phyloP scores from a whole-genome alignment of 148 eudicot genomes.

The Vaccinium corymbosum region DNA sequence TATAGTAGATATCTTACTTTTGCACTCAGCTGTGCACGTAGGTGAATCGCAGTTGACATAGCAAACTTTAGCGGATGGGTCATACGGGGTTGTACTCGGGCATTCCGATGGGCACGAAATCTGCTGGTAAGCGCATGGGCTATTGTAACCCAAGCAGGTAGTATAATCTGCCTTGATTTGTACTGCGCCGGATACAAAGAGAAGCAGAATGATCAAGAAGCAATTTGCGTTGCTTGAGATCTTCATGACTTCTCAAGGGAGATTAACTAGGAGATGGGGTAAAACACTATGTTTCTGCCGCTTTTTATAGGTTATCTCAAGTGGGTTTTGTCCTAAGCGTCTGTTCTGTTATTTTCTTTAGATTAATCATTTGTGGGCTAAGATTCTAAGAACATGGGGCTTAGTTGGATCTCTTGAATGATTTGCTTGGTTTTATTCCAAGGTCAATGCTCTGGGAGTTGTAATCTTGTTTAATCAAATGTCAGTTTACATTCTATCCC shows the following conservation, averaged over 20 bases:
- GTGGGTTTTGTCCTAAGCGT: background rate
- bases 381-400: background rate
- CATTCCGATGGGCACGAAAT: constrained; percentile 57
- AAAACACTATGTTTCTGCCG: background rate
- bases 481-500: background rate
- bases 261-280: background rate
- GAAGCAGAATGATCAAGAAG: constrained; percentile 25
- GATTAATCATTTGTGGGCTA: background rate
- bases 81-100: constrained; percentile 38
- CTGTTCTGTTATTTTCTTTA: background rate
- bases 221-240: background rate
- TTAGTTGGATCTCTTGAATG: background rate
- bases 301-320: constrained; percentile 12
- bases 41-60: constrained; percentile 51
- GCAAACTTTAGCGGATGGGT: constrained; percentile 61
- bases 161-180: constrained; percentile 21
- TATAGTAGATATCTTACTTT: constrained; percentile 31
- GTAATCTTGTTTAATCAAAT: constrained; percentile 10
- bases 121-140: constrained; percentile 44
- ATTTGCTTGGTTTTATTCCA: background rate
- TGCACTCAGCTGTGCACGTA: constrained; percentile 55
- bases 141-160: constrained; percentile 27
- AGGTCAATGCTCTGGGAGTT: constrained; percentile 19
- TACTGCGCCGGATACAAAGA: constrained; percentile 12
- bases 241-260: constrained; percentile 20